Base-by-base conservation (phyloP, 306 rosid genomes). In the Pterocarpus santalinus region DNA sequence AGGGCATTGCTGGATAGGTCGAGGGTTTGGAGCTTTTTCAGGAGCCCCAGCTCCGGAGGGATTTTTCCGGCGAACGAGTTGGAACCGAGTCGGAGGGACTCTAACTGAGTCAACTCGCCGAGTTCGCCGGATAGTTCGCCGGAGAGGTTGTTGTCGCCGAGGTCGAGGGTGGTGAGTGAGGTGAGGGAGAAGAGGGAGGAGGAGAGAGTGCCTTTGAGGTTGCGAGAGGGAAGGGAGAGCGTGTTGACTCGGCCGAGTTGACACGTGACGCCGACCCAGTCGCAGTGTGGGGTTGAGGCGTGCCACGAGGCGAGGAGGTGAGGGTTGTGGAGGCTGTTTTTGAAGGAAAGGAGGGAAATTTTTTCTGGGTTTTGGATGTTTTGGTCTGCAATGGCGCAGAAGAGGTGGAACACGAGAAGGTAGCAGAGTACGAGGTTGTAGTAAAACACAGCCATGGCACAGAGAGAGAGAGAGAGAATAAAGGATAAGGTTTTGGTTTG, bases 221-320 rank as follows among this genome's bases (percentile, higher is more conserved):
- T 56, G 63, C 1, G 69, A 34, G 87, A 9, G 0, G 98, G 88
- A 22, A 96, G 97, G 60, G 85, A 38, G 60, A 96, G 89, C 30
- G 86, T 79, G 75, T 83, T 83, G 83, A 93, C 97, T 82, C 90
- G 93, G 80, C 92, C 97, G 35, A 82, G 89, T 61, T 77, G 82
- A 76, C 99, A 96, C 1, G 88, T 57, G 12, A 96, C 90, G 8
- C 97, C 99, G 15, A 82, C 44, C 99, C 99, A 96, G 81, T 77
- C 8, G 75, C 99, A 96, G 86, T 88, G 92, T 0, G 90, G 83
- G 11, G 83, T 80, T 16, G 90, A 67, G 2, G 72, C 22, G 78
- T 77, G 85, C 98, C 99, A 96, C 1, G 92, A 86, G 47, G 86
- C 13, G 1, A 96, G 87, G 52, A 62, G 5, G n/a, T 69, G 79